Conservation (phyloP, 768 basidiomycete genomes). For the Hericium erinaceus region DNA sequence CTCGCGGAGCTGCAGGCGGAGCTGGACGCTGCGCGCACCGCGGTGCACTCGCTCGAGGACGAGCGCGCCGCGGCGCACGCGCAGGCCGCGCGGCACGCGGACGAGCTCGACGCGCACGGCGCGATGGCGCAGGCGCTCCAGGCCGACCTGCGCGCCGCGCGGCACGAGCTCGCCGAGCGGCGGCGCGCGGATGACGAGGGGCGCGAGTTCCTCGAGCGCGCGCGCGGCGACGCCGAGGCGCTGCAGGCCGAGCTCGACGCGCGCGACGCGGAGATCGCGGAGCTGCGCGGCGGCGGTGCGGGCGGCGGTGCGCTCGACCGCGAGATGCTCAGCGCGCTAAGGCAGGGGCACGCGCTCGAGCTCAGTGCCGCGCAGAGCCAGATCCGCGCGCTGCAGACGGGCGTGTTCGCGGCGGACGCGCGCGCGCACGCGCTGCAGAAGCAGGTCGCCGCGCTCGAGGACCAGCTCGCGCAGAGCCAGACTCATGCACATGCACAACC, state of each 20-base stretch:
- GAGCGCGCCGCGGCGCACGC: slow-evolving; percentile 56
- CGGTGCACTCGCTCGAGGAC: slow-evolving; percentile 49
- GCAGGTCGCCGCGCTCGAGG: slow-evolving; percentile 56
- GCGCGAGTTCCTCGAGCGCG: slow-evolving; percentile 49
- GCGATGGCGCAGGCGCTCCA: slow-evolving; percentile 34
- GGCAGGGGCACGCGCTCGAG: slow-evolving; percentile 73
- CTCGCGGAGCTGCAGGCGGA: slow-evolving; percentile 55
- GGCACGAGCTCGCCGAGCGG: slow-evolving; percentile 42
- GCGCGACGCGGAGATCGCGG: slow-evolving; percentile 62
- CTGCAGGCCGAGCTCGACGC: slow-evolving; percentile 50
- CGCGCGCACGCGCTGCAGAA: slow-evolving; percentile 58
- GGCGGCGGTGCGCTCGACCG: slow-evolving; percentile 51
- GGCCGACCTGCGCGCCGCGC: slow-evolving; percentile 45
- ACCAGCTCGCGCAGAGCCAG: slow-evolving; percentile 46
- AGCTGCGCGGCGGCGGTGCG: slow-evolving; percentile 33
- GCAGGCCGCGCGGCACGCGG: slow-evolving; percentile 41
- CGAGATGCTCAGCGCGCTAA: slow-evolving; percentile 62
- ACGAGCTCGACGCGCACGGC: slow-evolving; percentile 49
- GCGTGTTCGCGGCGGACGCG: slow-evolving; percentile 66
- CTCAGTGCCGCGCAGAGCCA: slow-evolving; percentile 73
- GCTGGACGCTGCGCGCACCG: slow-evolving; percentile 43
- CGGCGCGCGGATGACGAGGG: slow-evolving; percentile 45
- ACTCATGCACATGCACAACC: slow-evolving; percentile 30
- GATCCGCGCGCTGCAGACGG: slow-evolving; percentile 67
- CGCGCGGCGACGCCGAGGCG: slow-evolving; percentile 63